Evolutionary conservation across 1,284 basidiomycete species (phyloP).

Genomic region (Flammula alnicola): DNA sequence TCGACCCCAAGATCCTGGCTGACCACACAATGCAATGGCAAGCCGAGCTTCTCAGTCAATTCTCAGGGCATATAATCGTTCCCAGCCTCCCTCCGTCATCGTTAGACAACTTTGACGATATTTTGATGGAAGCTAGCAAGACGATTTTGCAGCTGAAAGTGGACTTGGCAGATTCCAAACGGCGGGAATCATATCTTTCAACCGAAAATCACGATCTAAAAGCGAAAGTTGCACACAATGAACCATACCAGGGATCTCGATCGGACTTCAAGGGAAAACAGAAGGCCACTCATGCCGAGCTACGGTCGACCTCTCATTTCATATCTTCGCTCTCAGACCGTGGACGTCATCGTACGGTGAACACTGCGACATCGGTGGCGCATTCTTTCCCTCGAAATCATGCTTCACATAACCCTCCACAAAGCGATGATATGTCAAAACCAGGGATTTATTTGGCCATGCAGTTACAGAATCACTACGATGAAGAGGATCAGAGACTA

Average conservation of each 20-base stretch:
- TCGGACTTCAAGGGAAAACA: background rate
- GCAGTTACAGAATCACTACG: background rate
- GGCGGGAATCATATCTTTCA: slow-evolving; percentile 24
- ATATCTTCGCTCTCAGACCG: no score
- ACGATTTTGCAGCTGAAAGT: slow-evolving; percentile 46
- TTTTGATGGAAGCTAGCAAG: slow-evolving; percentile 52
- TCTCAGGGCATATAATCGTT: slow-evolving; percentile 58
- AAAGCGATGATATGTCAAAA: background rate
- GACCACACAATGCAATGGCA: slow-evolving; percentile 60
- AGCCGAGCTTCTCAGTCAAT: slow-evolving; percentile 61
- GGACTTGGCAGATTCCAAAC: slow-evolving; percentile 41
- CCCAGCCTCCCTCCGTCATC: slow-evolving; percentile 29
- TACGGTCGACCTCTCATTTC: no score
- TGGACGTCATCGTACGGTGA: no score
- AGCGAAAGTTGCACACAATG: background rate
- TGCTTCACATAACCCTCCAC: background rate
- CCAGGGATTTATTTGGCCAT: background rate
- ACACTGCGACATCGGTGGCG: no score
- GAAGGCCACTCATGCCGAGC: background rate
- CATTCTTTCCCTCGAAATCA: background rate
- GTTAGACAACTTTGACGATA: slow-evolving; percentile 36
- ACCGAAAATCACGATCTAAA: slow-evolving; percentile 6
- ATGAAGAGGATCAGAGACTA: background rate
- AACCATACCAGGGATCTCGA: background rate
- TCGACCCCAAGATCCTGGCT: slow-evolving; percentile 49